Base-by-base conservation (phyloP, 164 flowering plant species). In the Magnolia changhungtana region DNA sequence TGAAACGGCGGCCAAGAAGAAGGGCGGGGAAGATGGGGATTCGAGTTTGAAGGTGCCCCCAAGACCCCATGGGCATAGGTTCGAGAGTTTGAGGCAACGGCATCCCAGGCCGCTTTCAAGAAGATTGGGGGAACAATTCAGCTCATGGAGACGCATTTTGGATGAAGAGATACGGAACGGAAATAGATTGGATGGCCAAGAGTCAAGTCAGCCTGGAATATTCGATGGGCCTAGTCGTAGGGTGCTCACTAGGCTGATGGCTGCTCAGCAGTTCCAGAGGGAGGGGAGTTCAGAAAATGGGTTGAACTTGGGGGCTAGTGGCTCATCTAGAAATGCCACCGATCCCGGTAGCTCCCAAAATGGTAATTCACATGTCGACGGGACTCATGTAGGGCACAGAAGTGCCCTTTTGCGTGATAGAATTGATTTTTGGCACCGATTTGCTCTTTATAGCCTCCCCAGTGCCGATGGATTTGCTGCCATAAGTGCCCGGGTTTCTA, bases 41-140 rank as follows among this genome's bases (percentile, higher is more conserved):
- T 81, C 81, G 14, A 55, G 83, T 74, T 74, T 81, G 78, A 81
- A 83, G 78, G 64, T 83, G 52, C 85, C 85, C 67, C 85, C 83
- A 10, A 78, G 85, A 66, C 85, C 85, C 8, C 75, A n/a, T 61
- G 85, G 83, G 16, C 74, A 61, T 7, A 71, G 85, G 67, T 14
- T 69, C 18, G 85, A 83, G 67, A 79, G 82, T 63, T 72, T 77
- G 52, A 77, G 85, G 67, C 83, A 81, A 69, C 75, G 76, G 37
- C 27, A 75, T 9, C 69, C 72, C 3, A 69, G 81, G 14, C 80
- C 82, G 10, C 58, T 76, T 16, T 67, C 59, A n/a, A 71, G 78
- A 51, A 72, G 82, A 50, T 45, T 24, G 50, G 80, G 78, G 18
- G 80, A 75, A 65, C 50, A 52, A 31, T 16, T 50, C 24, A 73